Evolutionary conservation across 805 yeast species (phyloP).

Genomic region (Candida cerambycidarum): DNA sequence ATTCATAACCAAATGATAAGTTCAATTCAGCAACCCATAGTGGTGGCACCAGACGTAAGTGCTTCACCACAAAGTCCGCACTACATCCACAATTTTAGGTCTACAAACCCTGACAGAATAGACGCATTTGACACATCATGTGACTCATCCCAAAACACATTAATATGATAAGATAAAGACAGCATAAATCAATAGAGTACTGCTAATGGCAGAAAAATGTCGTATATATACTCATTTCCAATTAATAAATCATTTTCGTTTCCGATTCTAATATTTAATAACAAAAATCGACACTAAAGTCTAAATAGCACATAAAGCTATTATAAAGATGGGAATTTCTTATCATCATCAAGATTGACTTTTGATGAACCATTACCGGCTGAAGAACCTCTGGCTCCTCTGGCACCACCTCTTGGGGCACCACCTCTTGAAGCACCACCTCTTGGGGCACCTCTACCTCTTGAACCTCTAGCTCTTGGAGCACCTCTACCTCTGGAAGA

Average conservation of each 20-base stretch:
- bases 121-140: no score
- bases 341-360: conserved; percentile 49
- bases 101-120: no score
- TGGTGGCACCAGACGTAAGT: no score
- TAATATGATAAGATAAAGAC: no score
- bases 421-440: conserved; percentile 21
- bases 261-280: conserved; percentile 4
- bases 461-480: conserved; percentile 25
- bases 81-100: no score
- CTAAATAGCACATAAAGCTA: conserved; percentile 1
- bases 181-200: no score
- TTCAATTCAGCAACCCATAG: no score
- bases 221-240: conserved; percentile 5
- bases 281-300: not conserved
- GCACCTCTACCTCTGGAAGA: conserved; percentile 25
- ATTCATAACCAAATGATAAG: conserved; percentile 9
- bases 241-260: conserved; percentile 9
- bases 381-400: conserved; percentile 17
- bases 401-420: conserved; percentile 19
- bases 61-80: no score
- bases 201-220: not conserved
- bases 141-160: no score
- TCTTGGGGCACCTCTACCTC: conserved; percentile 17
- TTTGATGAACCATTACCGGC: conserved; percentile 21
- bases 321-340: conserved; percentile 71